Evolutionary conservation across 169 alveolate genomes (phyloP), one percentile per base, ranked within the genome.

Genomic region (Blepharisma undulans): DNA sequence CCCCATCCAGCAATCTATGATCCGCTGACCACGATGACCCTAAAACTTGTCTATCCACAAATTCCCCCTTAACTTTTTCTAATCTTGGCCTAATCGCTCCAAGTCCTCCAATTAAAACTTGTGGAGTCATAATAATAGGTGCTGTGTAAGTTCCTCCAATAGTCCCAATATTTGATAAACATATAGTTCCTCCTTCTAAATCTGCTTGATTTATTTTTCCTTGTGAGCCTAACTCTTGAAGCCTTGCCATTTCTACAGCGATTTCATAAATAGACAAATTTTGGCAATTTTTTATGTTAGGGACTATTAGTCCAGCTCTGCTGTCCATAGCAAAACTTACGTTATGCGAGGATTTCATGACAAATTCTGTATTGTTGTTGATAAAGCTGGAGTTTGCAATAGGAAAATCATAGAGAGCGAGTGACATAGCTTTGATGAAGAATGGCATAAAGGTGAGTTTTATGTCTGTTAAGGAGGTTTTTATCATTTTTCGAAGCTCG

Each of bases 1-100:
- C 99, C 21, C 99, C 99, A 93, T 98, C 99, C 60, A 98, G 76
- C 90, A 97, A 98, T 90, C 99, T 92, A 94, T 98, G 99, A 92
- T 98, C 99, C 21, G 99, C 99, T 5, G 99, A 93, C 80, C 97
- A 96, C 72, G 98, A 96, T 76, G 97, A 33, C 86, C 90, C 92
- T 88, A 97, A 92, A 90, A 95, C 84, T 59, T 90, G 92, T 25
- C 93, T 84, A 32, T 90, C 95, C 86, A 92, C 93, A 16, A 96
- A 94, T 32, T 94, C 92, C 30, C 87, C 78, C 33, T 72, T 85
- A 82, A 76, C 87, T 59, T 74, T 93, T 22, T 82, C 94, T 66
- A 94, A 95, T 66, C 96, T 92, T 3, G 98, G 96, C 90, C 86
- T 86, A 71, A 96, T 94, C 82, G 94, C 95, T 19, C 98, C 98